Evolutionary conservation across 2,329 filamentous ascomycete genomes (phyloP), one percentile per base, ranked within the genome.

Genomic region (Aureobasidium mangrovei): DNA sequence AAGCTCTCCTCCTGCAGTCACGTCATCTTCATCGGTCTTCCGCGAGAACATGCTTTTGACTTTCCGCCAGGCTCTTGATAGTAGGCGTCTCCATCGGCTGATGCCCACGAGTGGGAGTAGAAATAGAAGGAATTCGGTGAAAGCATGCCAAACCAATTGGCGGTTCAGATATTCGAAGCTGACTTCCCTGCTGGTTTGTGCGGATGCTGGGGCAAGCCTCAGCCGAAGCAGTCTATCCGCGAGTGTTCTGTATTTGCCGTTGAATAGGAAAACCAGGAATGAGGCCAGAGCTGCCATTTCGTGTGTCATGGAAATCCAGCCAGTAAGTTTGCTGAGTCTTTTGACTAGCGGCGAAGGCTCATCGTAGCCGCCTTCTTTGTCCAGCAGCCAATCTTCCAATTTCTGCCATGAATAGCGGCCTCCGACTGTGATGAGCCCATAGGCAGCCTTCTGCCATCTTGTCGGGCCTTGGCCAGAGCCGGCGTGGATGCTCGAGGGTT

Each of bases 61-160:
- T 68, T 85, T 90, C 61, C 86, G 83, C 88, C 90, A 95, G n/a
- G 84, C 83, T 58, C 90, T 81, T 24, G 81, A 78, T n/a, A 96
- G 75, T 85, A 91, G 95, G 60, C 91, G 80, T 56, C 89, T 82
- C 93, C 93, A 98, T 60, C 90, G 82, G 64, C 87, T 85, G 61
- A 98, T 91, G 49, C 93, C 93, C 40, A 98, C 87, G n/a, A 98
- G 79, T 0, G 93, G 93, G n/a, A 98, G 77, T 18, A 97, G 80
- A 69, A 97, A 98, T 32, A 98, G 80, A n/a, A 98, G 76, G 63
- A 98, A 98, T 68, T 98, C 93, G 28, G 93, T 98, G 64, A 98
- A 95, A n/a, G 93, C 93, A 71, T 98, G 93, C 93, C 93, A 98
- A 36, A 98, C 93, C 8, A 98, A 82, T 72, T 98, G 93, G 45